Evolutionary conservation across 108 stramenopile species (phyloP), one percentile per base, ranked within the genome.

Genomic region (Cyclostephanos invisitatus): DNA sequence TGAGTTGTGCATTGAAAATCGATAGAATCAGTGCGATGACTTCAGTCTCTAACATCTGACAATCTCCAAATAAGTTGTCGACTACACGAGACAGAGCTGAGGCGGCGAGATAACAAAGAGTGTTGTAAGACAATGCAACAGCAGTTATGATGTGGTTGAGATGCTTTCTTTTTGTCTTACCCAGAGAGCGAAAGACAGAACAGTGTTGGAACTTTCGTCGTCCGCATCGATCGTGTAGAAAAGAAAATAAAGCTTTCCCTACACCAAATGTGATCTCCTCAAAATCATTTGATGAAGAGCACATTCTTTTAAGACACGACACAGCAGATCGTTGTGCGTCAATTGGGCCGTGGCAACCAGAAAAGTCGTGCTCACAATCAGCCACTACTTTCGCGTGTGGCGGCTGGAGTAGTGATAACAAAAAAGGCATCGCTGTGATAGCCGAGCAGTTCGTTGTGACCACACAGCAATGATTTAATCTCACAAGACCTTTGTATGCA

Each of bases 391-490:
- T 60, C 2, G 83, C 37, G 18, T 21, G 47, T 36, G 67, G 21
- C 18, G 85, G 72, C 24, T 37, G 28, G 35, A 84, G 61, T 2
- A 62, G 25, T 44, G 42, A 47, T 7, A 75, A 35, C 25, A 91
- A 61, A 48, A 82, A 82, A 35, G 91, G 89, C 46, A 90, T 77
- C 32, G 83, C 85, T 9, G 76, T 79, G 12, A 76, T 58, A 25
- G 83, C 65, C n/a, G 81, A 47, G 76, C 84, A 81, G 51, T 90
- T 85, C 17, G 80, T 77, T 28, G 74, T 81, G 17, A 78, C 57
- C 29, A 91, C 59, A 24, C 84, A 82, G 20, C 64, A 69, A 10
- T 35, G 61, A 25, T 62, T 80, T 2, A 76, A 46, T 7, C 80
- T 75, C 44, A 88, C 60, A 0, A 85, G 48, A 27, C 71, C 22